These are phyloP conservation scores for Metschnikowia gelsemii DNA, from an alignment of 805 yeast genomes.

Conservation along the genomic window DNA sequence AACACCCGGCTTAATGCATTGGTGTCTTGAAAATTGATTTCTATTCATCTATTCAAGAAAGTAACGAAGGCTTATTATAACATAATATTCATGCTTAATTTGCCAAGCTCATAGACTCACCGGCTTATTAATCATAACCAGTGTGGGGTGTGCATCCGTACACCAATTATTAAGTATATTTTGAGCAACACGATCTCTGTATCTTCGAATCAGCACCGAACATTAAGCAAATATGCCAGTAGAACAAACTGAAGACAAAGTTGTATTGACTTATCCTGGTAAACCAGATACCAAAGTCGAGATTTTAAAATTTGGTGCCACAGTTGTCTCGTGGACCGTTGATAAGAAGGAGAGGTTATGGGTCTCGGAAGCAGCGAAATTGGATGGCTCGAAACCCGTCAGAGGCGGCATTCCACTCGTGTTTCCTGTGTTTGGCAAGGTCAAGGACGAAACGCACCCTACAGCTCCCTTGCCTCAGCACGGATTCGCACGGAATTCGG, in stretches of 20 bases:
- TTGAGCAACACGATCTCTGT: constrained; percentile 1
- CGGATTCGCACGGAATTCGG: constrained; percentile 88
- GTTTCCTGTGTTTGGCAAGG: constrained; percentile 89
- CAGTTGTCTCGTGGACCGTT: constrained; percentile 74
- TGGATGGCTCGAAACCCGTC: constrained; percentile 92
- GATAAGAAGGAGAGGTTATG: constrained; percentile 79
- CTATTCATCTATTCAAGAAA: too few relatives aligned
- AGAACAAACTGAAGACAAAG: constrained; percentile 63
- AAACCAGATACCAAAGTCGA: constrained; percentile 56
- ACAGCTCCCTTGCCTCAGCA: constrained; percentile 83
- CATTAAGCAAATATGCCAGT: constrained; percentile 55
- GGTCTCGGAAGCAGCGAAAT: constrained; percentile 71
- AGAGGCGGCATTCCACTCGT: constrained; percentile 97
- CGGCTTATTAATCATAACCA: constrained; percentile 1
- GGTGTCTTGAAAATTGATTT: too few relatives aligned
- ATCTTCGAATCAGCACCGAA: background rate
- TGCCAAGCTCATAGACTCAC: too few relatives aligned
- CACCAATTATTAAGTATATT: constrained; percentile 1
- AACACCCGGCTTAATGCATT: too few relatives aligned
- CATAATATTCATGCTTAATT: too few relatives aligned
- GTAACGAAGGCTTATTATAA: too few relatives aligned
- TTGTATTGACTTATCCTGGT: constrained; percentile 55
- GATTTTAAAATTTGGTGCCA: constrained; percentile 85
- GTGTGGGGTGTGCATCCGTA: constrained; percentile 9
- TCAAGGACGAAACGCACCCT: constrained; percentile 49